phyloP scores from a whole-genome alignment of 2,329 filamentous ascomycete genomes.

The Fusarium camptoceras region DNA sequence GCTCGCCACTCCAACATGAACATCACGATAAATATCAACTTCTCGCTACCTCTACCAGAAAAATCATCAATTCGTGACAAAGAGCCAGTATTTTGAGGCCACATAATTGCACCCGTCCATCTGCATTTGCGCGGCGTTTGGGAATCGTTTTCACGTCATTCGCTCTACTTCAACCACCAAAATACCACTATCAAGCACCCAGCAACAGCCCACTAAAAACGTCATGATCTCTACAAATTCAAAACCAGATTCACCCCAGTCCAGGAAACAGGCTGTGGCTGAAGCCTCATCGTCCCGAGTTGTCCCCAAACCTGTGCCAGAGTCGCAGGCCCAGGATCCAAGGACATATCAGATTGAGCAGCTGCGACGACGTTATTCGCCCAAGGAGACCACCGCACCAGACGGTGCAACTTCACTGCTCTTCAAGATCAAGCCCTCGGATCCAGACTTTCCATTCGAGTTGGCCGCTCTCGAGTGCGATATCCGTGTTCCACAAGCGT shows the following conservation, averaged over 20 bases:
- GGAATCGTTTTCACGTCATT: constrained; percentile 9
- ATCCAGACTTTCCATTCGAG: constrained; percentile 87
- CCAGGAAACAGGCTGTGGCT: constrained; percentile 60
- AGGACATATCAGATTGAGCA: constrained; percentile 81
- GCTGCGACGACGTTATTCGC: constrained; percentile 73
- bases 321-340: constrained; percentile 73
- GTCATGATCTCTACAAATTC: constrained; percentile 55
- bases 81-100: constrained; percentile 4
- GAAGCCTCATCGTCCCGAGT: constrained; percentile 61
- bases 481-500: constrained; percentile 72
- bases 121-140: constrained; percentile 26
- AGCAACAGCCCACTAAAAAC: constrained; percentile 14
- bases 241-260: constrained; percentile 45
- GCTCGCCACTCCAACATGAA: constrained; percentile 30
- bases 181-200: constrained; percentile 10
- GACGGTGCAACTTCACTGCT: constrained; percentile 67
- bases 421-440: constrained; percentile 77
- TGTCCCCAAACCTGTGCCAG: constrained; percentile 74
- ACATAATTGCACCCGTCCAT: background rate
- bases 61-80: background rate
- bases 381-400: constrained; percentile 57
- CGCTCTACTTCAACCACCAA: constrained; percentile 2
- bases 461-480: constrained; percentile 75
- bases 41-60: background rate
- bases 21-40: constrained; percentile 32